Percentiles rank a stretch among this genome's conserved stretches.
phyloP scores from a whole-genome alignment of 768 basidiomycete species.

The Coprinellus micaceus region DNA sequence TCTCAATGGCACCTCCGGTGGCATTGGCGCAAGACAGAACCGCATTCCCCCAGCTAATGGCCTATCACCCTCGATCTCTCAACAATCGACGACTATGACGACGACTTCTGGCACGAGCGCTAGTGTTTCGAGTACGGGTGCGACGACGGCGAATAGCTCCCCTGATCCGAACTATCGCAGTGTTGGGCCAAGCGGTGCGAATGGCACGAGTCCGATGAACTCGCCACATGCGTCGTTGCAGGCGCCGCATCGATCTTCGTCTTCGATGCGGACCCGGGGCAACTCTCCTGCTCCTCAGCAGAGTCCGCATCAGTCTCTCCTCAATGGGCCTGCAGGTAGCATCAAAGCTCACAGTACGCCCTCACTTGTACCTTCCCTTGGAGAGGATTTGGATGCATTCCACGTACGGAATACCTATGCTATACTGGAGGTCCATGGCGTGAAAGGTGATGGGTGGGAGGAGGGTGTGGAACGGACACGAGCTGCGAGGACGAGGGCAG shows the following conservation, averaged over 20 bases:
- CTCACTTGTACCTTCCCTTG: constrained; percentile 43
- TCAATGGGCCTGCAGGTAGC: neutral
- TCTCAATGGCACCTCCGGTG: neutral
- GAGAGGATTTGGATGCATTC: constrained; percentile 79
- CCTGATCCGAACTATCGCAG: neutral
- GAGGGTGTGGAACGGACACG: constrained; percentile 93
- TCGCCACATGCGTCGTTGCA: neutral
- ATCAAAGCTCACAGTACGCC: constrained; percentile 1
- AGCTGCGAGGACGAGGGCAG: constrained; percentile 50
- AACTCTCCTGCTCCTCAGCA: neutral
- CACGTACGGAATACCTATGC: constrained; percentile 88
- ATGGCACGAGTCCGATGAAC: neutral
- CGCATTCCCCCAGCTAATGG: no score
- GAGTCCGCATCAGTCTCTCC: constrained; percentile 1
- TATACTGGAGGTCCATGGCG: constrained; percentile 83
- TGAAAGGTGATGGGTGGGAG: constrained; percentile 90
- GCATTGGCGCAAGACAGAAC: neutral
- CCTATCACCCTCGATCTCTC: neutral
- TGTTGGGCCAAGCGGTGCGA: neutral
- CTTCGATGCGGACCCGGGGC: neutral
- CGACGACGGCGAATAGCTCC: constrained; percentile 3
- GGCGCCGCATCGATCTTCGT: neutral
- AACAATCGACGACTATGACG: neutral
- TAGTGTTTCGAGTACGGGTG: constrained; percentile 1
- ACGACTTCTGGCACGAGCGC: neutral